phyloP scores from a whole-genome alignment of 495 filamentous ascomycete genomes.

The Podospora pseudoanserina region DNA sequence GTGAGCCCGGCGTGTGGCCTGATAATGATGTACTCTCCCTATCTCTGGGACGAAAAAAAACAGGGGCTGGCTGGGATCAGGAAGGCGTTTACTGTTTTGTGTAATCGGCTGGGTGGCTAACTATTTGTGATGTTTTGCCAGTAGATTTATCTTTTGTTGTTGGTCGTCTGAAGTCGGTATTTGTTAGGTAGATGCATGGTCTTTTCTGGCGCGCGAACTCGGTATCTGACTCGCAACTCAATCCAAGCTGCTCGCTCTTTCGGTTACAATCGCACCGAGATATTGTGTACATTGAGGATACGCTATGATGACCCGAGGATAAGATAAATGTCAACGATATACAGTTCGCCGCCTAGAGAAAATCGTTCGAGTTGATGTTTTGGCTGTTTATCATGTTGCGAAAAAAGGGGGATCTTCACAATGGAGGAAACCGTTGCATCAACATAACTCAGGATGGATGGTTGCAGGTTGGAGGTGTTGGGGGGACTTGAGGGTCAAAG shows the following conservation, averaged over 20 bases:
- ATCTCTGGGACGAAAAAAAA: not conserved
- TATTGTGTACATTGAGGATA: not conserved
- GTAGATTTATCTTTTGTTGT: not conserved
- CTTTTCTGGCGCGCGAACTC: not conserved
- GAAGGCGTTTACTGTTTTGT: not conserved
- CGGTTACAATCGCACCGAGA: not conserved
- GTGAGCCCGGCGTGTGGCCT: not conserved
- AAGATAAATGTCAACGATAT: too few relatives aligned
- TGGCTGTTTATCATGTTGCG: not conserved
- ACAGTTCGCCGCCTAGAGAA: not conserved
- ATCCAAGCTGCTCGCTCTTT: not conserved
- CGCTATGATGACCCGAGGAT: not conserved
- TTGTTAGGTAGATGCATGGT: not conserved
- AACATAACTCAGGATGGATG: not conserved
- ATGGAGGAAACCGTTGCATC: not conserved
- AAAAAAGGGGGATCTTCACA: slow-evolving; percentile 10
- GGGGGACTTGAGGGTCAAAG: slow-evolving; percentile 4
- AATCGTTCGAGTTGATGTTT: not conserved
- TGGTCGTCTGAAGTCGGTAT: not conserved
- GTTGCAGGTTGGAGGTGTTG: not conserved
- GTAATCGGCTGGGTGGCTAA: not conserved
- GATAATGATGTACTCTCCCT: not conserved
- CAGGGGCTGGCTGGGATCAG: not conserved
- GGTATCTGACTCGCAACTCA: not conserved
- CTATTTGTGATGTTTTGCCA: not conserved